phyloP scores from a whole-genome alignment of 2,329 filamentous ascomycete species.

The Alternaria rosae region DNA sequence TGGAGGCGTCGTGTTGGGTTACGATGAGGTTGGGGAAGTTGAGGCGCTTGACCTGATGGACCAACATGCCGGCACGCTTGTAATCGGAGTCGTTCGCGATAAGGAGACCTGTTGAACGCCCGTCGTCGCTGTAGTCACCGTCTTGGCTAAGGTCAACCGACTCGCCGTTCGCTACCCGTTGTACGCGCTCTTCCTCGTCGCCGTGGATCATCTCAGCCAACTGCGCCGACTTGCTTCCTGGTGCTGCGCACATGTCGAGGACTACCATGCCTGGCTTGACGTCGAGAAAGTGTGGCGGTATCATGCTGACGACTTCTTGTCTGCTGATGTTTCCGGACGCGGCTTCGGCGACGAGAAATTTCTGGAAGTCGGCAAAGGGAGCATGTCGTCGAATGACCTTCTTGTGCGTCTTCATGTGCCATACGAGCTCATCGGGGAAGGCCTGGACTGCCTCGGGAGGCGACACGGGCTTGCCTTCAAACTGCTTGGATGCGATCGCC shows the following conservation, averaged over 20 bases:
- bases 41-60: slow-evolving; percentile 96
- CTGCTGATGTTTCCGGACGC: slow-evolving; percentile 96
- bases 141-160: slow-evolving; percentile 64
- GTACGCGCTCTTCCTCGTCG: slow-evolving; percentile 87
- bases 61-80: slow-evolving; percentile 94
- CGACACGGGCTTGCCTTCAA: slow-evolving; percentile 82
- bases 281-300: slow-evolving; percentile 92
- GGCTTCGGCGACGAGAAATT: slow-evolving; percentile 96
- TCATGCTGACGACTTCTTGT: slow-evolving; percentile 99
- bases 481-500: slow-evolving; percentile 82
- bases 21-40: slow-evolving; percentile 97
- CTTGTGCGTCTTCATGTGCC: slow-evolving; percentile 98
- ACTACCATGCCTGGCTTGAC: slow-evolving; percentile 90
- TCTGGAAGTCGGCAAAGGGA: slow-evolving; percentile 94
- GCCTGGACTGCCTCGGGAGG: slow-evolving; percentile 83
- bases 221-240: slow-evolving; percentile 96
- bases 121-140: slow-evolving; percentile 72
- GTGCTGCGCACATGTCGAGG: slow-evolving; percentile 93
- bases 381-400: slow-evolving; percentile 92
- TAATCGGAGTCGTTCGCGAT: slow-evolving; percentile 98
- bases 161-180: slow-evolving; percentile 71
- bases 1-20: slow-evolving; percentile 95
- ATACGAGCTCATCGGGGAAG: slow-evolving; percentile 95
- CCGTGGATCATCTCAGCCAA: slow-evolving; percentile 91
- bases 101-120: slow-evolving; percentile 86